These are phyloP conservation scores for Geotrichum citri-aurantii DNA, from an alignment of 1,139 yeast species.

Conservation along the genomic window DNA sequence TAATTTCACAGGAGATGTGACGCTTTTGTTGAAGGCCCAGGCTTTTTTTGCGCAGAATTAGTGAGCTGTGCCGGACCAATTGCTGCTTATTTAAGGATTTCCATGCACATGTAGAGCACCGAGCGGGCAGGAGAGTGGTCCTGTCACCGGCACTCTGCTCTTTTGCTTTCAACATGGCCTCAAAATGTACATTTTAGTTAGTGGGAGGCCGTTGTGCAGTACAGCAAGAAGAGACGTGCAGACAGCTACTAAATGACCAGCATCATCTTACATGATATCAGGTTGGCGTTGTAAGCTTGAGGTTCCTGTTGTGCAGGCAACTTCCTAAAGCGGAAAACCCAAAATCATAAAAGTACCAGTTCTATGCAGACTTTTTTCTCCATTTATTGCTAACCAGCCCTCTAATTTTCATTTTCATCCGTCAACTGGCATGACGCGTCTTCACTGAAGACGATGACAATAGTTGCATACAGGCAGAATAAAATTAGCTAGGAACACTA, in stretches of 20 bases:
- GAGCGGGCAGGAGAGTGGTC: not conserved
- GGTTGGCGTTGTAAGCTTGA: not conserved
- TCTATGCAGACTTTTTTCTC: not conserved
- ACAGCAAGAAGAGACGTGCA: not conserved
- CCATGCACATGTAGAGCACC: not conserved
- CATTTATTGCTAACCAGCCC: not conserved
- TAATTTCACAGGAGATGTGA: not conserved
- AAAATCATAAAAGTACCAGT: not conserved
- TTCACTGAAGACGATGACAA: not conserved
- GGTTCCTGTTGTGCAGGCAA: not conserved
- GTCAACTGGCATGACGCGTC: not conserved
- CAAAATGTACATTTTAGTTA: not conserved
- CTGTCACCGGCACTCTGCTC: not conserved
- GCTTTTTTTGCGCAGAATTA: not conserved
- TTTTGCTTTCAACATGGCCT: not conserved
- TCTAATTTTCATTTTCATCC: not conserved
- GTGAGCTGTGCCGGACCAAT: not conserved
- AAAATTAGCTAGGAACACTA: not conserved
- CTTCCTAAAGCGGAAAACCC: not conserved
- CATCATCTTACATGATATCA: not conserved
- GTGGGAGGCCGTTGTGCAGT: not conserved
- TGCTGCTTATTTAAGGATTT: not conserved
- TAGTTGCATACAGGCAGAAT: not conserved
- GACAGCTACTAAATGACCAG: not conserved
- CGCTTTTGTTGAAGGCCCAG: not conserved